Evolutionary conservation across 2,329 filamentous ascomycete genomes (phyloP).

Genomic region (Annulohypoxylon truncatum): DNA sequence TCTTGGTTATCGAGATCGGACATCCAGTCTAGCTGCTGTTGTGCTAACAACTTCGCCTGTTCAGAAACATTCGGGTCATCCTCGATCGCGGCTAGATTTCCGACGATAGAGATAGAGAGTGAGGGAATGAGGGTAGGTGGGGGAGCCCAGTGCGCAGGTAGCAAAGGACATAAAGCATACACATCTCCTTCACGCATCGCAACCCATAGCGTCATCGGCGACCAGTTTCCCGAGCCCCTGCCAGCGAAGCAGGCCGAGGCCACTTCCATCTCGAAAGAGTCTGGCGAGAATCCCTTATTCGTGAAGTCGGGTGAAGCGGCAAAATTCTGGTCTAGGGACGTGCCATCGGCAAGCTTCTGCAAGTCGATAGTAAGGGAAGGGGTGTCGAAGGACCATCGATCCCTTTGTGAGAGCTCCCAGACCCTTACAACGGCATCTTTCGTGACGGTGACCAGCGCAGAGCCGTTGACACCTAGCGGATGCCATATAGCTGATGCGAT

Average conservation of each 20-base stretch:
- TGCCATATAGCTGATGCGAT: slow-evolving; percentile 91
- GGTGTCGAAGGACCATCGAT: slow-evolving; percentile 87
- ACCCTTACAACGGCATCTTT: slow-evolving; percentile 87
- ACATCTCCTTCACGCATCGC: slow-evolving; percentile 95
- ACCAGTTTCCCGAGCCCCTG: slow-evolving; percentile 82
- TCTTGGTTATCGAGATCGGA: slow-evolving; percentile 73
- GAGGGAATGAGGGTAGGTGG: slow-evolving; percentile 82
- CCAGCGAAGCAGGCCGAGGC: slow-evolving; percentile 84
- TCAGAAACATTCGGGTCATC: slow-evolving; percentile 67
- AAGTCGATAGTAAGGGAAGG: slow-evolving; percentile 88
- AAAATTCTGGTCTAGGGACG: slow-evolving; percentile 84
- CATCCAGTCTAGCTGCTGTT: slow-evolving; percentile 76
- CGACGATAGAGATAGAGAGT: slow-evolving; percentile 83
- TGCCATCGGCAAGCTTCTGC: slow-evolving; percentile 87
- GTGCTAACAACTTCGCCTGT: slow-evolving; percentile 66
- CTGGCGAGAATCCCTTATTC: slow-evolving; percentile 86
- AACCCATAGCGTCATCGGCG: slow-evolving; percentile 95
- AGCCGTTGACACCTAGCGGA: slow-evolving; percentile 84
- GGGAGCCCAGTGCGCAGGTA: slow-evolving; percentile 87
- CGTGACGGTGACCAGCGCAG: slow-evolving; percentile 88
- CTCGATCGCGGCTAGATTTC: slow-evolving; percentile 73
- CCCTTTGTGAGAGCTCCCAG: slow-evolving; percentile 88
- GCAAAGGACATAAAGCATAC: slow-evolving; percentile 90
- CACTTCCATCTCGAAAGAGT: slow-evolving; percentile 93
- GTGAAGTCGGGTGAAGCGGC: slow-evolving; percentile 78